Conservation (phyloP, 192 early-diverging fungal species). For the Mortierella antarctica region DNA sequence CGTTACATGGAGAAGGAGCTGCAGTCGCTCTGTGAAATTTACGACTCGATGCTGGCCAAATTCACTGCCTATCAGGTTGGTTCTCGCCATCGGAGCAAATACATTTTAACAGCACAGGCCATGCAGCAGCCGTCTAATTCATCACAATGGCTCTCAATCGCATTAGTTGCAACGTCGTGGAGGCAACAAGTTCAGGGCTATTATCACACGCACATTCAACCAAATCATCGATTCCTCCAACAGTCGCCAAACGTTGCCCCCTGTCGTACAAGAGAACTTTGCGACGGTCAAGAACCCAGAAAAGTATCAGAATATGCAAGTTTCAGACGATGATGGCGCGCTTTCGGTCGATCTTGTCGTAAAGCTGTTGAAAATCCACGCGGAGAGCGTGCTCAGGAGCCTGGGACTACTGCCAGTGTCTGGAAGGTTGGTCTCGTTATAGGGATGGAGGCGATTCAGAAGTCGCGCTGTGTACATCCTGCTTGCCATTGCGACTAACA, state of each 20-base stretch:
- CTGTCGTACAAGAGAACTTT: slow-evolving; percentile 49
- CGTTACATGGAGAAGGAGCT: slow-evolving; percentile 88
- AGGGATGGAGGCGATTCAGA: neutral
- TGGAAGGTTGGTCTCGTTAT: slow-evolving; percentile 60
- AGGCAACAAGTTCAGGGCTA: slow-evolving; percentile 50
- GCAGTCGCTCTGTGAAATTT: slow-evolving; percentile 73
- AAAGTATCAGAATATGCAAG: slow-evolving; percentile 46
- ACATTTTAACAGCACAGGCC: neutral
- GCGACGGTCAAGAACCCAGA: slow-evolving; percentile 52
- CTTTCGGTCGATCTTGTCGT: slow-evolving; percentile 59
- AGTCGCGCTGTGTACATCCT: neutral
- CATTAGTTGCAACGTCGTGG: slow-evolving; percentile 43
- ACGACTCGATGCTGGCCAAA: slow-evolving; percentile 52
- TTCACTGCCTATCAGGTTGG: slow-evolving; percentile 57
- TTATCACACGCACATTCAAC: slow-evolving; percentile 49
- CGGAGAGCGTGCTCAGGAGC: slow-evolving; percentile 82
- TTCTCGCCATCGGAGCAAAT: neutral
- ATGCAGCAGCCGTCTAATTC: neutral
- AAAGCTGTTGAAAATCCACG: slow-evolving; percentile 75
- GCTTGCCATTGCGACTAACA: neutral
- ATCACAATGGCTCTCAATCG: neutral
- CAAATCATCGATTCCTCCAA: slow-evolving; percentile 53
- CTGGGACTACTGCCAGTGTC: slow-evolving; percentile 76
- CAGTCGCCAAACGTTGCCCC: slow-evolving; percentile 20
- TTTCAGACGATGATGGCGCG: slow-evolving; percentile 48